A percentile compares a stretch with the other conserved stretches of the same genome.
Evolutionary conservation across 768 basidiomycete genomes (phyloP).

Genomic region (Suillus subaureus): DNA sequence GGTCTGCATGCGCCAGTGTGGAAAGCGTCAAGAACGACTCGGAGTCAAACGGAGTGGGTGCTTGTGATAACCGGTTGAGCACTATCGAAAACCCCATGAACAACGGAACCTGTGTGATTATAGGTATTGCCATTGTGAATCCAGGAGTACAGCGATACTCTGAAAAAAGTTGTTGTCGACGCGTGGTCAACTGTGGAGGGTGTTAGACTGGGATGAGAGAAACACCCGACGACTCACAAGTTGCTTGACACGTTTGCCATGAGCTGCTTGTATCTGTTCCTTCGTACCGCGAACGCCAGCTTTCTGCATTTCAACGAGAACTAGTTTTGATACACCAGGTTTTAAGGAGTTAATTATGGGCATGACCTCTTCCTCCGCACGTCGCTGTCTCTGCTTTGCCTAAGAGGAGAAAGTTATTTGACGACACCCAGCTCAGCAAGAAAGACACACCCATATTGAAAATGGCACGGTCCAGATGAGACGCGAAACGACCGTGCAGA

Average conservation of each 20-base stretch:
- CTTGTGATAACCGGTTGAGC: constrained; percentile 54
- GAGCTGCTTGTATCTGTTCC: constrained; percentile 48
- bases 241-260: constrained; percentile 48
- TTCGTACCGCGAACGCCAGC: constrained; percentile 58
- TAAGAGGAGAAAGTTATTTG: constrained; percentile 30
- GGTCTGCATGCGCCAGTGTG: constrained; percentile 69
- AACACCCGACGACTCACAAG: constrained; percentile 40
- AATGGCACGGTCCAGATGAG: constrained; percentile 64
- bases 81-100: constrained; percentile 68
- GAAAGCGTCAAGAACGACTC: constrained; percentile 79
- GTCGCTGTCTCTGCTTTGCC: constrained; percentile 63
- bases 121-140: constrained; percentile 60
- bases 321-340: constrained; percentile 37
- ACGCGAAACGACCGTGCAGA: constrained; percentile 64
- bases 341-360: constrained; percentile 57
- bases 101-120: constrained; percentile 69
- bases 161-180: constrained; percentile 61
- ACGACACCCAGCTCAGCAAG: neutral
- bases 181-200: constrained; percentile 47
- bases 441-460: constrained; percentile 66
- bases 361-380: constrained; percentile 60
- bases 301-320: constrained; percentile 52
- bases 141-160: constrained; percentile 59
- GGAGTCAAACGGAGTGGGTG: constrained; percentile 69
- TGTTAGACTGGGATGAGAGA: constrained; percentile 9